These are phyloP conservation scores for Escallonia herrerae DNA, from an alignment of 129 eudicot genomes.

Conservation along the genomic window DNA sequence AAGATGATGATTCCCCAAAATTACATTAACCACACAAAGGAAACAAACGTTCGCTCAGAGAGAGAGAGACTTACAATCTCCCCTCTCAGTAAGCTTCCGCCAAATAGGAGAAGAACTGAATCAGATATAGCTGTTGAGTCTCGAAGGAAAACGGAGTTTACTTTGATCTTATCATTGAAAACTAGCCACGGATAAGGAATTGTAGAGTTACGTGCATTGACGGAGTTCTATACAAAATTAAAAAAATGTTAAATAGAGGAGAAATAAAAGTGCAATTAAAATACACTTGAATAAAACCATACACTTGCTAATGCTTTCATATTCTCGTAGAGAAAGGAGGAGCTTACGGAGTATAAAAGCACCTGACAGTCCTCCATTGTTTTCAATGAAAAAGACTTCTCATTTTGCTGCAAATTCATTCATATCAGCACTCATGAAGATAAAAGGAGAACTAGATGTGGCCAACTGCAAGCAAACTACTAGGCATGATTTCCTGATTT, in stretches of 20 bases:
- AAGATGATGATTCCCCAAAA: not conserved
- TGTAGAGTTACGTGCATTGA: conserved; percentile 69
- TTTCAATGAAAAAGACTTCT: conserved; percentile 72
- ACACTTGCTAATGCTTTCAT: conserved; percentile 3
- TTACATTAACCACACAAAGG: not conserved
- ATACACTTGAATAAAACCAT: not conserved
- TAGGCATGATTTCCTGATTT: not conserved
- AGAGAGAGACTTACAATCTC: conserved; percentile 42
- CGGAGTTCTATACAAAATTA: conserved; percentile 54
- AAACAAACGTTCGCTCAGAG: not conserved
- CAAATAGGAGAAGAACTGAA: conserved; percentile 78
- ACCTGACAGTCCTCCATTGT: conserved; percentile 97
- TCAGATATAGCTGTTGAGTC: conserved; percentile 94
- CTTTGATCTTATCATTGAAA: conserved; percentile 93
- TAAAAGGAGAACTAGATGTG: conserved; percentile 4
- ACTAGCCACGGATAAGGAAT: conserved; percentile 95
- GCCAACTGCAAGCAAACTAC: not conserved
- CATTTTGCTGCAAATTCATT: conserved; percentile 63
- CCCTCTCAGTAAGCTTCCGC: conserved; percentile 73
- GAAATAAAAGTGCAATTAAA: not conserved
- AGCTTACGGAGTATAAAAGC: conserved; percentile 75
- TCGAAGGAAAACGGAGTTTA: conserved; percentile 81
- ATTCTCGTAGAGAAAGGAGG: not conserved
- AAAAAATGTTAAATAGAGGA: not conserved
- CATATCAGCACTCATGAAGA: conserved; percentile 7